A percentile compares a stretch with the other conserved stretches of the same genome.
Conservation (phyloP, 2,329 filamentous ascomycete genomes). For the Fusarium equiseti region DNA sequence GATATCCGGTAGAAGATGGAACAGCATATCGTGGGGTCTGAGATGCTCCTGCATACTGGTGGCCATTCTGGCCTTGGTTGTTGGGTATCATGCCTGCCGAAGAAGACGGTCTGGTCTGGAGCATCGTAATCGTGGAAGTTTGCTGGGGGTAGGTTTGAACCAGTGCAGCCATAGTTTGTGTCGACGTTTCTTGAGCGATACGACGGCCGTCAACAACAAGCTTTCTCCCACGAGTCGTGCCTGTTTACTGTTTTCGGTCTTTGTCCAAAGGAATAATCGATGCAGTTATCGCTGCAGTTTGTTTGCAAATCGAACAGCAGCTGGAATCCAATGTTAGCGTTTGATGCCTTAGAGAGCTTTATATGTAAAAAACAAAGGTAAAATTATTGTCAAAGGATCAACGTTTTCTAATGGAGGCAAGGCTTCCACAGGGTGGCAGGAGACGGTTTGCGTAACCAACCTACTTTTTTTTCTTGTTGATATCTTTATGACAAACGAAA, state of each 20-base stretch:
- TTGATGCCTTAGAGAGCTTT: background rate
- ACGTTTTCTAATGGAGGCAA: background rate
- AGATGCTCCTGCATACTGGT: constrained; percentile 61
- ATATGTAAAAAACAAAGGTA: background rate
- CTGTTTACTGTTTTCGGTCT: constrained; percentile 34
- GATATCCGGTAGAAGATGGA: constrained; percentile 63
- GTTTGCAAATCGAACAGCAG: constrained; percentile 28
- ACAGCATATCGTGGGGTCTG: constrained; percentile 50
- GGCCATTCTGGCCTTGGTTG: constrained; percentile 62
- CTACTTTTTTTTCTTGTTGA: constrained; percentile 45
- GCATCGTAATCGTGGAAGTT: constrained; percentile 78
- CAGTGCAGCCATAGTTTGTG: constrained; percentile 81
- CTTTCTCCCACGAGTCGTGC: constrained; percentile 22
- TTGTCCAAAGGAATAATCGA: constrained; percentile 5
- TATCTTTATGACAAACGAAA: constrained; percentile 45
- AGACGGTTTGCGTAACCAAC: constrained; percentile 26
- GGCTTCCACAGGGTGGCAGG: constrained; percentile 9
- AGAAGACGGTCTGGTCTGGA: constrained; percentile 78
- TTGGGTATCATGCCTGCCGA: constrained; percentile 60
- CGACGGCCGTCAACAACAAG: constrained; percentile 38
- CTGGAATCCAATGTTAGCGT: constrained; percentile 31
- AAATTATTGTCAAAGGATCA: background rate
- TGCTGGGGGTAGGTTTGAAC: constrained; percentile 85
- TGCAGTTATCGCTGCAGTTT: constrained; percentile 24
- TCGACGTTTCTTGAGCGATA: constrained; percentile 12